These are phyloP conservation scores for Pilaira anomala DNA, from an alignment of 192 early-diverging fungal species.

Conservation along the genomic window DNA sequence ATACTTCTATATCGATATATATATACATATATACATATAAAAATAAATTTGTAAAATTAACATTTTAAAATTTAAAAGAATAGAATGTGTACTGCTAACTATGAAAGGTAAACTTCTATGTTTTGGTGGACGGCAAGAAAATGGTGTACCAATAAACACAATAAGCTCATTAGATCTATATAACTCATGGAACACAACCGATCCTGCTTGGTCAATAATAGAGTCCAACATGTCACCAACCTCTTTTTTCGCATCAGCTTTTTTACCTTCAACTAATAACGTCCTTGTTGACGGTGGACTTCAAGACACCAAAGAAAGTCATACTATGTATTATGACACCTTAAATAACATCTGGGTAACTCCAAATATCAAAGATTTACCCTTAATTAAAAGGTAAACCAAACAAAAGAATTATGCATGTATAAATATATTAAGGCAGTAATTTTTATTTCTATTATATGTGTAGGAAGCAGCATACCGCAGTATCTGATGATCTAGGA, in stretches of 20 bases:
- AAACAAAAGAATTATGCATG: neutral
- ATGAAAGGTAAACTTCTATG: constrained; percentile 9
- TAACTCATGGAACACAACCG: constrained; percentile 13
- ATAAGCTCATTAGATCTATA: neutral
- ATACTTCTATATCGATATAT: neutral
- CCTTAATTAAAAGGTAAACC: neutral
- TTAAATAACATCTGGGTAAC: constrained; percentile 18
- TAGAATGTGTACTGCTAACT: constrained; percentile 13
- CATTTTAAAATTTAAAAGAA: constrained; percentile 6
- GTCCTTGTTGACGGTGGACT: constrained; percentile 19
- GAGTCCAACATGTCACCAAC: neutral
- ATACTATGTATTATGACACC: constrained; percentile 13
- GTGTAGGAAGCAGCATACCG: constrained; percentile 26
- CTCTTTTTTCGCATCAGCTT: constrained; percentile 5
- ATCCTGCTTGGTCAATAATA: constrained; percentile 8
- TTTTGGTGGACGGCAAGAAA: constrained; percentile 9
- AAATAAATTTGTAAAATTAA: too few relatives aligned
- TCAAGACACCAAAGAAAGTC: neutral
- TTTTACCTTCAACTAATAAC: neutral
- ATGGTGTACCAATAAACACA: neutral
- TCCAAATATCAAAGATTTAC: constrained; percentile 9
- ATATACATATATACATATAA: neutral
- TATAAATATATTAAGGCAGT: neutral
- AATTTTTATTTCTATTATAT: neutral
- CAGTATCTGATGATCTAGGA: constrained; percentile 27